Evolutionary conservation across 768 basidiomycete species (phyloP).

Genomic region (Leccinum rimulosum): DNA sequence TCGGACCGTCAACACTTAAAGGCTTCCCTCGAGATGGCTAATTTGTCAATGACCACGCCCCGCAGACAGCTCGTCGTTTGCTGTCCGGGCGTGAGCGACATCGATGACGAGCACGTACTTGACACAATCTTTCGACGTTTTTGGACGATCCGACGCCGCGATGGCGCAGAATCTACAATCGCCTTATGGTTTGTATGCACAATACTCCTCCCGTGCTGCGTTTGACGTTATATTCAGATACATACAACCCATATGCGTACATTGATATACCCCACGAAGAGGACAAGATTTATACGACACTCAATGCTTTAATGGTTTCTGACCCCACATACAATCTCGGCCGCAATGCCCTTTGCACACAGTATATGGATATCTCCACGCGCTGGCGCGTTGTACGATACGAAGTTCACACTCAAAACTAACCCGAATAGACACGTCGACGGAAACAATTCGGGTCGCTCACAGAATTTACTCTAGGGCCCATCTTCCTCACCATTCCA

Average conservation of each 20-base stretch:
- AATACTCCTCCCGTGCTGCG: neutral
- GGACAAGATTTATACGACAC: neutral
- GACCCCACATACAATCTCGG: neutral
- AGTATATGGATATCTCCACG: slow-evolving; percentile 4
- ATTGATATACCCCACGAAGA: neutral
- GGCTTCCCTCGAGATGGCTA: slow-evolving; percentile 10
- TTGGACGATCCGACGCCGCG: slow-evolving; percentile 4
- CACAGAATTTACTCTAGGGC: neutral
- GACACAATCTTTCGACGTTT: neutral
- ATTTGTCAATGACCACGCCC: slow-evolving; percentile 2
- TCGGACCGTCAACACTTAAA: slow-evolving; percentile 2
- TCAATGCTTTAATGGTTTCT: neutral
- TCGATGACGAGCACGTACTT: neutral
- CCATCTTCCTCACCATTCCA: neutral
- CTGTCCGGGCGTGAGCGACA: neutral
- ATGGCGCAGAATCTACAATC: neutral
- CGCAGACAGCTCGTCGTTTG: neutral
- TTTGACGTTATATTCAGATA: slow-evolving; percentile 2
- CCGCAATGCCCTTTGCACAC: neutral
- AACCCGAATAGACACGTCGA: neutral
- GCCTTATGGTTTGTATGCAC: slow-evolving; percentile 13
- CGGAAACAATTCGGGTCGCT: neutral
- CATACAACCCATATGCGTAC: neutral
- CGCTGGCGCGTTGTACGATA: slow-evolving; percentile 27
- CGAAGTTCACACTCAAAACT: neutral